Base-by-base conservation (phyloP, 345 rosid genomes). In the Eucalyptus sp. region DNA sequence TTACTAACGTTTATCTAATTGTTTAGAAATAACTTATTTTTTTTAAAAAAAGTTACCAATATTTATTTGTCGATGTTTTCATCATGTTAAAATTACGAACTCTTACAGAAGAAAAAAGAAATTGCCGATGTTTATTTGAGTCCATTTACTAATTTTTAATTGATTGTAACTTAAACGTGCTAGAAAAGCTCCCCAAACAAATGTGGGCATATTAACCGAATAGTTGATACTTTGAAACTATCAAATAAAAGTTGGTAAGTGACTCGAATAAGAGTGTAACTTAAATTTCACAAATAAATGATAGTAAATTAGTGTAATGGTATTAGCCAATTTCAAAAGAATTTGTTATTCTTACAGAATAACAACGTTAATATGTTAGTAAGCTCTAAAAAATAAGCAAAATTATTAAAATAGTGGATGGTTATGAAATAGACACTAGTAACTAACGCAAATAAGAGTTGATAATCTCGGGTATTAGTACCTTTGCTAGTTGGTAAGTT, bases 401-500 rank as follows among this genome's bases (percentile, higher is more conserved):
- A 66, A 66, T 41, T 7, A 66, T 8, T 66, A 6, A 66, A 31
- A 66, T 3, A 14, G 37, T 66, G 37, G 20, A 13, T 50, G 0
- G 16, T 13, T 50, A 13, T 50, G 16, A 50, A 50, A 43, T 50
- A 50, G 16, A 13, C 51, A 13, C 3, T 13, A 1, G 6, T 50
- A 2, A 50, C 51, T 50, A 50, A 50, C 6, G 1, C 0, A 50
- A 50, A 50, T 50, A 50, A 50, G 51, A 2, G 51, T 50, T 50
- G 51, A 50, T 50, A 4, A 2, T 50, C 16, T 5, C 0, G 16
- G 1, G 51, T 50, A 50, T 13, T 0, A 50, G 2, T 13, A 50
- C 6, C 51, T 13, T 50, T 50, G 16, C 51, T 13, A 13, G 51
- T 50, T 50, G 51, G 16, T 13, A 50, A 50, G 51, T 50, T 5